A percentile compares a stretch with the other conserved stretches of the same genome.
Conservation (phyloP, 1,284 basidiomycete species). For the Omphalotus olearius region DNA sequence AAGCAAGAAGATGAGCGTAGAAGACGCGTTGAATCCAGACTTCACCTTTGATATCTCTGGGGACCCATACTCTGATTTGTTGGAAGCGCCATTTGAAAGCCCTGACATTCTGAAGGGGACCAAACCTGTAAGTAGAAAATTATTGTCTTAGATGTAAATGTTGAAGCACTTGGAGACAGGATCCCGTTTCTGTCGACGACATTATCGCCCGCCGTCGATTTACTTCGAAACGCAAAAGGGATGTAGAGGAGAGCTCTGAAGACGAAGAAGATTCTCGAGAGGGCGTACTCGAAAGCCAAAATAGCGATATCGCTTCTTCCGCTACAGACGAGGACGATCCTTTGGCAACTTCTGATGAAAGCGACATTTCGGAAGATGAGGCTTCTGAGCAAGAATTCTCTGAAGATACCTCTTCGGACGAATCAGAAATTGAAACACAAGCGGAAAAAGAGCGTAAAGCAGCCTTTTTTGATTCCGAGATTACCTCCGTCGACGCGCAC, state of each 20-base stretch:
- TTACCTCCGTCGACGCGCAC: slow-evolving; percentile 40
- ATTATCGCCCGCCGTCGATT: slow-evolving; percentile 75
- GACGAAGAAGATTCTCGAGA: slow-evolving; percentile 37
- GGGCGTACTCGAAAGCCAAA: slow-evolving; percentile 23
- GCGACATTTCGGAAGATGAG: slow-evolving; percentile 32
- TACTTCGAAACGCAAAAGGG: slow-evolving; percentile 58
- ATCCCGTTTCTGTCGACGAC: slow-evolving; percentile 86
- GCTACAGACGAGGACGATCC: slow-evolving; percentile 35
- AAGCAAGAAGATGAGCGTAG: slow-evolving; percentile 28
- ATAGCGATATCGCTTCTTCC: slow-evolving; percentile 23
- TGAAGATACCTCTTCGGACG: slow-evolving; percentile 37
- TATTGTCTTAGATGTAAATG: slow-evolving; percentile 13
- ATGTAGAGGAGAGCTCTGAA: slow-evolving; percentile 30
- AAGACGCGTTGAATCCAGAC: slow-evolving; percentile 71
- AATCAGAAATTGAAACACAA: slow-evolving; percentile 65
- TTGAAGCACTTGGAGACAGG: slow-evolving; percentile 33
- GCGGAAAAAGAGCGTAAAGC: slow-evolving; percentile 77
- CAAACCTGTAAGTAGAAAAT: slow-evolving; percentile 51
- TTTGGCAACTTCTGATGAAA: slow-evolving; percentile 42
- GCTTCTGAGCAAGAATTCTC: slow-evolving; percentile 32
- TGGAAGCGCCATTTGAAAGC: slow-evolving; percentile 34
- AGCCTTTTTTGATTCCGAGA: slow-evolving; percentile 78
- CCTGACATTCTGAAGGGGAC: slow-evolving; percentile 57
- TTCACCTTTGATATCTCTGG: slow-evolving; percentile 81
- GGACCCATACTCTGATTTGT: slow-evolving; percentile 59